A percentile compares a stretch with the other conserved stretches of the same genome.
Evolutionary conservation across 192 early-diverging fungal genomes (phyloP).

Genomic region (Geranomyces variabilis): DNA sequence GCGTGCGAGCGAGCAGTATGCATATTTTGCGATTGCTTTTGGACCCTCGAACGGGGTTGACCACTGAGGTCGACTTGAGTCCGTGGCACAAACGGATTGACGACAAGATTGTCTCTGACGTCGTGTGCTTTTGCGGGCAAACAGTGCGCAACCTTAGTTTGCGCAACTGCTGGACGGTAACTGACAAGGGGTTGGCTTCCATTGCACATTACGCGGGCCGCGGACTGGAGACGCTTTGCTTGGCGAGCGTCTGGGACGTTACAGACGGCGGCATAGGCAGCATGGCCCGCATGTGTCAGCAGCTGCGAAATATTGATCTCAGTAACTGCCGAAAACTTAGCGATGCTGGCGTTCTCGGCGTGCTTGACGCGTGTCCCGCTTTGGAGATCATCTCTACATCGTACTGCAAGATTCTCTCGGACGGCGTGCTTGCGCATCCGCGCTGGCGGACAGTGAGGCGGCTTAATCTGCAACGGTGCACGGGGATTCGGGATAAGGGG

Average conservation of each 20-base stretch:
- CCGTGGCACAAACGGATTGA: slow-evolving; percentile 64
- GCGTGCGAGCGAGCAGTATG: slow-evolving; percentile 50
- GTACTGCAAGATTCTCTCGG: slow-evolving; percentile 80
- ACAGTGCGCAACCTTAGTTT: slow-evolving; percentile 55
- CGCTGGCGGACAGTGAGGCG: slow-evolving; percentile 57
- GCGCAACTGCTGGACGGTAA: slow-evolving; percentile 72
- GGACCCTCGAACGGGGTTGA: slow-evolving; percentile 43
- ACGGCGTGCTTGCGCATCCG: slow-evolving; percentile 58
- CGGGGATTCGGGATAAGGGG: slow-evolving; percentile 68
- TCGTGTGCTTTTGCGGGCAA: slow-evolving; percentile 49
- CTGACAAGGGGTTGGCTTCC: slow-evolving; percentile 57
- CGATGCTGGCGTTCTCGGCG: slow-evolving; percentile 56
- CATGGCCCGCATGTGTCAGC: slow-evolving; percentile 46
- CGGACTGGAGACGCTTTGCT: slow-evolving; percentile 51
- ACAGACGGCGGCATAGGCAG: slow-evolving; percentile 63
- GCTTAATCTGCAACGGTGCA: slow-evolving; percentile 77
- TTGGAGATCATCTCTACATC: slow-evolving; percentile 54
- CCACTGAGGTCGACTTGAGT: slow-evolving; percentile 58
- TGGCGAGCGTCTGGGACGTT: slow-evolving; percentile 73
- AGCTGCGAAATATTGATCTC: slow-evolving; percentile 63
- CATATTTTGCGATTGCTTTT: slow-evolving; percentile 46
- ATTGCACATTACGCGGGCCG: slow-evolving; percentile 46
- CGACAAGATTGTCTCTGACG: slow-evolving; percentile 44
- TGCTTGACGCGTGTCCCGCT: slow-evolving; percentile 50
- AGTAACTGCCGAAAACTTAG: slow-evolving; percentile 82